These are phyloP conservation scores for Colletotrichum shisoi DNA, from an alignment of 2,329 filamentous ascomycete species.

Conservation along the genomic window DNA sequence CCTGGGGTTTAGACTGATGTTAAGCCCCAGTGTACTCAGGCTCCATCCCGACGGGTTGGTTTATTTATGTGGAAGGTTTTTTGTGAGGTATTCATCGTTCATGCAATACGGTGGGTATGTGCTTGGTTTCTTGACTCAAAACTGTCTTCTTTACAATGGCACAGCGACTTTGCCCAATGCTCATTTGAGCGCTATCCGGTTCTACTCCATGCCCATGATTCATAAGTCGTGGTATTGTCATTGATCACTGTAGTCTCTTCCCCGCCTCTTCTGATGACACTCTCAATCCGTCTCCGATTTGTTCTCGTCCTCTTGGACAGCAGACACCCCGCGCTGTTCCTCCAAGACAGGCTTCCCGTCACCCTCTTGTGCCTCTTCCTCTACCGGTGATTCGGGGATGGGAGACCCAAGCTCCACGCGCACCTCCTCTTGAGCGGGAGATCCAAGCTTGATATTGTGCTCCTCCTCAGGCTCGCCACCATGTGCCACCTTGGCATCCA, in stretches of 20 bases:
- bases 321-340: background rate
- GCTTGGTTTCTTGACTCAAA: background rate
- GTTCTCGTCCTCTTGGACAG: background rate
- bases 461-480: background rate
- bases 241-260: background rate
- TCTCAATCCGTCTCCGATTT: background rate
- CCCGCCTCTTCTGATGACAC: background rate
- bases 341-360: background rate
- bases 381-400: background rate
- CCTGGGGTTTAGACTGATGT: no score
- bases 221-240: constrained; percentile 19
- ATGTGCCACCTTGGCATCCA: background rate
- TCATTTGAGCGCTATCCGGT: no score
- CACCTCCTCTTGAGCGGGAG: constrained; percentile 1
- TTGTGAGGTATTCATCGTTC: no score
- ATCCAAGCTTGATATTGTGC: constrained; percentile 13
- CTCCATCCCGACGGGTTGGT: no score
- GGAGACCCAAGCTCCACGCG: constrained; percentile 11
- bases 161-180: no score
- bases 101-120: no score
- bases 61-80: no score
- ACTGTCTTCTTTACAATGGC: background rate
- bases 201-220: background rate
- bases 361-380: background rate
- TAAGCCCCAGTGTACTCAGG: no score